These are phyloP conservation scores for Leishmania mexicana DNA, from an alignment of 208 protist species.

Conservation along the genomic window DNA sequence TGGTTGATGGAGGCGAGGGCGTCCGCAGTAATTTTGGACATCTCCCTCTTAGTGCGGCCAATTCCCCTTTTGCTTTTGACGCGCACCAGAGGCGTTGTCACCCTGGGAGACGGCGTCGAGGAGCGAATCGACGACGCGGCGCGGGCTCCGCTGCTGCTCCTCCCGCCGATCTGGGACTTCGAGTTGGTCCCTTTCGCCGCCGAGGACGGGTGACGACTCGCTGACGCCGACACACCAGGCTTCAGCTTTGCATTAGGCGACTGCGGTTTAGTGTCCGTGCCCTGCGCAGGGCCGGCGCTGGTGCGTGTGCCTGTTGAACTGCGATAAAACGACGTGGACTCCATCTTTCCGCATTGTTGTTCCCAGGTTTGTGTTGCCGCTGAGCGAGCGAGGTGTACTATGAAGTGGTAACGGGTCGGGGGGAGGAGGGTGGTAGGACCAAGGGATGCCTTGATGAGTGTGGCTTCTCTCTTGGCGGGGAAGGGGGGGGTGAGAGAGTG, in stretches of 20 bases:
- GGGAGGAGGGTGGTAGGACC: neutral
- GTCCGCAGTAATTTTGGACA: constrained; percentile 18
- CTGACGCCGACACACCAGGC: neutral
- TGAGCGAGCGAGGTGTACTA: neutral
- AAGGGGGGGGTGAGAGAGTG: neutral
- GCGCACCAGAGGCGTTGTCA: neutral
- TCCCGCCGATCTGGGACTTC: neutral
- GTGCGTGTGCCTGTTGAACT: neutral
- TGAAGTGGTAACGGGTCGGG: neutral
- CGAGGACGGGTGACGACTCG: neutral
- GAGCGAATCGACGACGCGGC: neutral
- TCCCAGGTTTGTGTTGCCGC: neutral
- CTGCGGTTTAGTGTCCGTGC: neutral
- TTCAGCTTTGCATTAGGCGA: neutral
- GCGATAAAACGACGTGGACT: neutral
- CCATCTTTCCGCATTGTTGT: neutral
- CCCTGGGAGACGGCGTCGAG: neutral
- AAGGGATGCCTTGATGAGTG: neutral
- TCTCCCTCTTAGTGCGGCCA: neutral
- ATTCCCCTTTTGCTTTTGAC: neutral
- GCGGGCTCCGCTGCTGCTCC: neutral
- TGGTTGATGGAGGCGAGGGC: constrained; percentile 42
- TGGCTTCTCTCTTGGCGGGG: neutral
- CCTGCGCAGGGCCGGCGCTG: neutral
- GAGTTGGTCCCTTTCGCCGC: neutral